phyloP scores from a whole-genome alignment of 1,284 basidiomycete species.

The Amylostereum chailletii region DNA sequence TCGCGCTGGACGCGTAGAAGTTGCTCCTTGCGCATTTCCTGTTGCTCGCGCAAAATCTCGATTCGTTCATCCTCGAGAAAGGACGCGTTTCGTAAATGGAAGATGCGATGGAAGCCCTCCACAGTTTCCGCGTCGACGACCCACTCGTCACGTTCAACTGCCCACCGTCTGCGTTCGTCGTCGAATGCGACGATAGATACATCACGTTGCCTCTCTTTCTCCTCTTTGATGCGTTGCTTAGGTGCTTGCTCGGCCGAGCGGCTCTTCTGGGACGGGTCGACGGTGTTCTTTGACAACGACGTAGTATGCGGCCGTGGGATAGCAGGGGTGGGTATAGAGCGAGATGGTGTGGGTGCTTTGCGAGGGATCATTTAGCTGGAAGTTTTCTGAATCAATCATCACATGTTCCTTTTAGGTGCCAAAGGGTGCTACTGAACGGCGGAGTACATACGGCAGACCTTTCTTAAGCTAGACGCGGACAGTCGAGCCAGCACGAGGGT shows the following conservation, averaged over 20 bases:
- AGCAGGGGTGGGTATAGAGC: slow-evolving; percentile 4
- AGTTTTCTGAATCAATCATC: neutral
- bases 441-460: neutral
- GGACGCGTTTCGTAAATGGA: slow-evolving; percentile 45
- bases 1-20: slow-evolving; percentile 51
- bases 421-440: neutral
- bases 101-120: slow-evolving; percentile 51
- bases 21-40: slow-evolving; percentile 42
- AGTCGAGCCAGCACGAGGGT: neutral
- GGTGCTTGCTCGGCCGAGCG: slow-evolving; percentile 47
- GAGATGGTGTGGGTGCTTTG: slow-evolving; percentile 13
- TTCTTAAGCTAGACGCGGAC: neutral
- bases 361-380: slow-evolving; percentile 13
- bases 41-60: slow-evolving; percentile 41
- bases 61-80: slow-evolving; percentile 44
- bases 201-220: no score
- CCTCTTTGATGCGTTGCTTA: no score
- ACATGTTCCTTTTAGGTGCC: neutral
- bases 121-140: slow-evolving; percentile 51
- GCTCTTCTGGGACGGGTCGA: slow-evolving; percentile 57
- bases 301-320: neutral
- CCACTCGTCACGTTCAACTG: slow-evolving; percentile 48
- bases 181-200: slow-evolving; percentile 34
- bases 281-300: slow-evolving; percentile 30
- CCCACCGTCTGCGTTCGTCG: slow-evolving; percentile 38